phyloP scores from a whole-genome alignment of 176 grass and related monocot species.

The Alloteropsis semialata region DNA sequence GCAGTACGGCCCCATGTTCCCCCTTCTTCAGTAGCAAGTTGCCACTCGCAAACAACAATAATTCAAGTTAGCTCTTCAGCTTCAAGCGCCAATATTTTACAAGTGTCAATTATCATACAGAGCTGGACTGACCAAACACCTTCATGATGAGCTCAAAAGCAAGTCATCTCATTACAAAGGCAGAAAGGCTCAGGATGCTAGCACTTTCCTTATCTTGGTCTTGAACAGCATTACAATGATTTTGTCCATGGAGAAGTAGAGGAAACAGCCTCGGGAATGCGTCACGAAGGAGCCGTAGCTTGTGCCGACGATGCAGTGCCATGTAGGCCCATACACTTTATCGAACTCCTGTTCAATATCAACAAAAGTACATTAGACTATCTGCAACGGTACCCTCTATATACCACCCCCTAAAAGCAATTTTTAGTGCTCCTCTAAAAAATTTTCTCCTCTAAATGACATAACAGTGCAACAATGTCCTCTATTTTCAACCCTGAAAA shows the following conservation, averaged over 20 bases:
- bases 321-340: slow-evolving; percentile 62
- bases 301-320: slow-evolving; percentile 86
- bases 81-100: slow-evolving; percentile 18
- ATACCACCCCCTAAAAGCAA: too few species aligned
- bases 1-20: slow-evolving; percentile 9
- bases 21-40: slow-evolving; percentile 10
- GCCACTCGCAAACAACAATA: neutral
- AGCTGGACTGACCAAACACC: slow-evolving; percentile 14
- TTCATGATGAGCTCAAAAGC: neutral
- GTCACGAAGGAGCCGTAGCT: slow-evolving; percentile 82
- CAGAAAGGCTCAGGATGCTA: slow-evolving; percentile 27
- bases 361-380: slow-evolving; percentile 12
- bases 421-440: too few species aligned
- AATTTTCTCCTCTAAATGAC: too few species aligned
- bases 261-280: slow-evolving; percentile 63
- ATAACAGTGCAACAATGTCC: too few species aligned
- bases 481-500: too few species aligned
- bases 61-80: slow-evolving; percentile 21
- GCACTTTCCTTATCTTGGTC: slow-evolving; percentile 64
- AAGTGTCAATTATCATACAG: neutral
- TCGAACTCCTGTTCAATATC: slow-evolving; percentile 67
- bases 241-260: slow-evolving; percentile 90
- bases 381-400: too few species aligned
- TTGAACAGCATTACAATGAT: slow-evolving; percentile 81
- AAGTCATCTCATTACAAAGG: slow-evolving; percentile 14